phyloP scores from a whole-genome alignment of 2,329 filamentous ascomycete genomes.

The Nannizzia gypsea region DNA sequence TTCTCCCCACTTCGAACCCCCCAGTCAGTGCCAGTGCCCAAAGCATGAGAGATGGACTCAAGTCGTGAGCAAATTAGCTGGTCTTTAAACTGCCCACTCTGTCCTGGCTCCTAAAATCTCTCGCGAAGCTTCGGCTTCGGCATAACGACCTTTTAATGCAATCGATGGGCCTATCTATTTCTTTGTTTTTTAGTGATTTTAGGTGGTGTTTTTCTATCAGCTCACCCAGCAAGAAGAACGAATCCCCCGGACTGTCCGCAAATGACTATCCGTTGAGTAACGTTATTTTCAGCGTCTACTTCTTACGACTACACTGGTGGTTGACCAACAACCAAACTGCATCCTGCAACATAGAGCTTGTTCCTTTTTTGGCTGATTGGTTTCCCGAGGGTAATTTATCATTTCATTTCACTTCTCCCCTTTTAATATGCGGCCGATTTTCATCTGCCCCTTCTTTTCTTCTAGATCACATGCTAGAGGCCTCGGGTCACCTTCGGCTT shows the following conservation, averaged over 20 bases:
- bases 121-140: not conserved
- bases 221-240: not conserved
- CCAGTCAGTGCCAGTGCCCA: conserved; percentile 82
- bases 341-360: not conserved
- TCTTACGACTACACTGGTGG: not conserved
- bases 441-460: not conserved
- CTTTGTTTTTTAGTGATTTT: not conserved
- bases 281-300: not conserved
- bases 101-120: not conserved
- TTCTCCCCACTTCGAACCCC: conserved; percentile 56
- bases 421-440: not conserved
- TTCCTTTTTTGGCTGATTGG: not conserved
- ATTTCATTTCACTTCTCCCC: not conserved
- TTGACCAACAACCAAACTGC: not conserved
- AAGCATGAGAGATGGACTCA: conserved; percentile 77
- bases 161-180: not conserved
- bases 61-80: conserved; percentile 40
- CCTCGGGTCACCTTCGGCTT: not conserved
- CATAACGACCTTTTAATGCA: conserved; percentile 3
- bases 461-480: not conserved
- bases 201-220: no score
- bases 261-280: not conserved
- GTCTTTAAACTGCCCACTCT: not conserved
- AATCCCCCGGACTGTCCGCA: not conserved
- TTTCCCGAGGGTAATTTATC: not conserved